A percentile compares a stretch with the other conserved stretches of the same genome.
Conservation (phyloP, 768 basidiomycete species). For the Scleroderma citrinum region DNA sequence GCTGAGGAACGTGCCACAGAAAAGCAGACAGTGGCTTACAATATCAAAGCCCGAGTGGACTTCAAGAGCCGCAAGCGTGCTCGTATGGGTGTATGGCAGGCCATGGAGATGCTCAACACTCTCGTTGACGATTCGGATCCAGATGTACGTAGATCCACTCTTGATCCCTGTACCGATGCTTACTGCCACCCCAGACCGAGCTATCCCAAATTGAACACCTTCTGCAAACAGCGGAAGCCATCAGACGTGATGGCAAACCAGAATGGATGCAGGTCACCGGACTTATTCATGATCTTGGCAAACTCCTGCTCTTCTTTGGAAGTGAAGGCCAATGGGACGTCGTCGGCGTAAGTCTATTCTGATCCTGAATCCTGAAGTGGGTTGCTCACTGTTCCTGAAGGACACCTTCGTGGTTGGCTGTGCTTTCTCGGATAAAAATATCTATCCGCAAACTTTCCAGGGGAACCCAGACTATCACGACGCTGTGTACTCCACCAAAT, state of each 20-base stretch:
- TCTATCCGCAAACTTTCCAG: constrained; percentile 75
- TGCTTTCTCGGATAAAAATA: constrained; percentile 77
- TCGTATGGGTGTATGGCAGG: constrained; percentile 83
- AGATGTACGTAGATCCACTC: constrained; percentile 42
- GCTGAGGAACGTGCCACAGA: constrained; percentile 41
- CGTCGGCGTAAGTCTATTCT: constrained; percentile 58
- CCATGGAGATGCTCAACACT: constrained; percentile 82
- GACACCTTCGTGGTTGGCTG: constrained; percentile 83
- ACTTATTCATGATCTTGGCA: constrained; percentile 85
- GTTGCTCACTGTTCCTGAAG: constrained; percentile 21
- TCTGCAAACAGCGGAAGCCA: constrained; percentile 88
- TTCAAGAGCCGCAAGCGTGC: constrained; percentile 63
- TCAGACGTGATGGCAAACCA: constrained; percentile 77
- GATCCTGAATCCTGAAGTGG: background rate
- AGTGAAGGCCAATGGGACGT: constrained; percentile 94
- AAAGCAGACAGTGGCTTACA: constrained; percentile 85
- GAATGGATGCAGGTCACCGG: constrained; percentile 93
- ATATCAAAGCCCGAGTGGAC: constrained; percentile 69
- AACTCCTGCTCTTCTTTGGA: constrained; percentile 77
- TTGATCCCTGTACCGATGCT: background rate
- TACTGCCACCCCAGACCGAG: constrained; percentile 43
- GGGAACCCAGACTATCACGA: constrained; percentile 66
- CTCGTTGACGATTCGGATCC: constrained; percentile 90
- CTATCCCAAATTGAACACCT: constrained; percentile 88
- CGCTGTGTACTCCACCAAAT: constrained; percentile 60